Base-by-base conservation (phyloP, 108 stramenopile genomes). In the Craspedostauros australis region DNA sequence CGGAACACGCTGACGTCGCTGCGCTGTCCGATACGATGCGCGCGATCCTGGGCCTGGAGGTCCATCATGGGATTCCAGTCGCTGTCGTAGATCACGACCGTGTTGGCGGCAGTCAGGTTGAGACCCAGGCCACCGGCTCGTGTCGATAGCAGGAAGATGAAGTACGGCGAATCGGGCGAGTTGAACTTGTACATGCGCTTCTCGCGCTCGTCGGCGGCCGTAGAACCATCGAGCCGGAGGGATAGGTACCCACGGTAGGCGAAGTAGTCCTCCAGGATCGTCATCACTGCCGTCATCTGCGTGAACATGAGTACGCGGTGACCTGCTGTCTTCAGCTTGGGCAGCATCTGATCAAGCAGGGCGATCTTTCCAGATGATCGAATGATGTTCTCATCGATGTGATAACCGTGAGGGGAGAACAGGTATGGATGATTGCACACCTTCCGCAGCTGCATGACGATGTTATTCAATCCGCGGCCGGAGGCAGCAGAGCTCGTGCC, bases 61-160 rank as follows among this genome's bases (percentile, higher is more conserved):
- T 99, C 96, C 90, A 91, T 93, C 75, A 93, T 91, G 22, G 98
- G 98, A 62, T 99, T 99, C 98, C 98, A 99, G 66, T 99, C 98
- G 44, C 83, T 84, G 58, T 96, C 98, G 72, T 95, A 97, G 49
- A 99, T 88, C 53, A 99, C 87, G 19, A 95, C 95, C 5, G 94
- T 96, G 55, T 98, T 94, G 20, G 98, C 98, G 15, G 93, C 70
- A 16, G 94, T 86, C 21, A 86, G 73, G 46, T 91, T 86, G 29
- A 91, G 64, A 26, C 84, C 88, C 43, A 86, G 68, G 5, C 82
- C 93, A 18, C 98, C 98, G 16, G 98, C 96, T 3, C 96, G 70
- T 7, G 98, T 98, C 39, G 89, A 92, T 39, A 99, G 67, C 0
- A 98, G 76, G 60, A 98, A 99, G 16, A 92, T 75, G 58, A 96